Evolutionary conservation across 2,329 filamentous ascomycete genomes (phyloP), one percentile per base, ranked within the genome.

Genomic region (Davidsoniella neocaledoniae): DNA sequence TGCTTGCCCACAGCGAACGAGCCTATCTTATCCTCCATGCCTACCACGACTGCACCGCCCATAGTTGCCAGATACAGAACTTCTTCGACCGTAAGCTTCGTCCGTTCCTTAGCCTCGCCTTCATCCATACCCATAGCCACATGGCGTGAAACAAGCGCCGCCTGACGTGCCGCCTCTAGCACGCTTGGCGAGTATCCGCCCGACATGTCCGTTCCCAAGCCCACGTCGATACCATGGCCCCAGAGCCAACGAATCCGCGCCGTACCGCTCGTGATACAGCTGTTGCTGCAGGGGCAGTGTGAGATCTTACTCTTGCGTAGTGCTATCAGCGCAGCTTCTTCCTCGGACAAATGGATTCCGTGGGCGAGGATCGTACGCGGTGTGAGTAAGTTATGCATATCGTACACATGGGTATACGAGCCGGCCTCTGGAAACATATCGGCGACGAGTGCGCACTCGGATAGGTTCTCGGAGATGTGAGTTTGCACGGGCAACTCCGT

Each of bases 211-310:
- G 90, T 96, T 0, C 91, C 91, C 0, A 98, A 67, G 0, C 91
- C 90, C 5, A 95, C 79, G 0, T 76, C 77, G 43, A 96, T 72
- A 0, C 85, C 86, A 48, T 73, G 72, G 19, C 86, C 74, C 48
- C 94, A 70, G 57, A 94, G 62, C 64, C 74, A 74, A 16, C 90
- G 72, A 2, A 98, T 81, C 3, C 76, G 77, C 7, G 85, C 84
- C 45, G 80, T 73, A 0, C 91, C 91, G 26, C 79, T 86, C 1
- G 85, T 85, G 45, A 98, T 70, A 0, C 84, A 79, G 5, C 78
- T 81, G 64, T 98, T 98, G 57, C 80, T 86, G 49, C 82, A 84
- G 0, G 90, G 90, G 62, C 90, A 96, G 64, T 96, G 90, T 4
- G 77, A 76, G 16, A 96, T 72, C 56, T 84, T 86, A 4, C 77